These are phyloP conservation scores for Glarea lozoyensis DNA, from an alignment of 495 filamentous ascomycete species.

Conservation along the genomic window DNA sequence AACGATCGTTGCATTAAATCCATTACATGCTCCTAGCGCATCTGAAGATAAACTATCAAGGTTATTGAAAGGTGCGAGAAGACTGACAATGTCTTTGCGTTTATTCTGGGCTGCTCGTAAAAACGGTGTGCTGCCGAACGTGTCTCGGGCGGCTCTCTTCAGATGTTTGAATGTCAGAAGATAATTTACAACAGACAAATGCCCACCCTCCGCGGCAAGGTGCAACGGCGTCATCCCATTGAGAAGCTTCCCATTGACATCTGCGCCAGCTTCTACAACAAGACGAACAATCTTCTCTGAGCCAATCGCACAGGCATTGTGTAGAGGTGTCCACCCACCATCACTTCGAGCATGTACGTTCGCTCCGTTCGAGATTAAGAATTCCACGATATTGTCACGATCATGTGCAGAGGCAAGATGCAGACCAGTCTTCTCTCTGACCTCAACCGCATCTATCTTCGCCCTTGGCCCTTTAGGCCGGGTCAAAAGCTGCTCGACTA, in stretches of 20 bases:
- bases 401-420: constrained; percentile 48
- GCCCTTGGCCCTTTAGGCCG: constrained; percentile 32
- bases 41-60: constrained; percentile 41
- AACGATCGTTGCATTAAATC: constrained; percentile 59
- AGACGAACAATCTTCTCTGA: constrained; percentile 25
- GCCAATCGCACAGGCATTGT: constrained; percentile 53
- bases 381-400: constrained; percentile 37
- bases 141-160: constrained; percentile 42
- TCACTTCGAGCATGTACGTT: constrained; percentile 39
- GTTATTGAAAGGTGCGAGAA: constrained; percentile 47
- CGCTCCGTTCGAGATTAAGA: constrained; percentile 44
- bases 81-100: constrained; percentile 44
- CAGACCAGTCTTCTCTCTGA: constrained; percentile 49
- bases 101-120: constrained; percentile 50
- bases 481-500: constrained; percentile 47
- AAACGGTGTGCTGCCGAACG: constrained; percentile 54
- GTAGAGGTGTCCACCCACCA: constrained; percentile 51
- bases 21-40: constrained; percentile 46
- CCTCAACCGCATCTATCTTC: constrained; percentile 39
- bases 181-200: constrained; percentile 45
- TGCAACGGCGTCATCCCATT: constrained; percentile 57
- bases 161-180: constrained; percentile 38
- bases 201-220: constrained; percentile 51
- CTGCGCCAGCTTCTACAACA: constrained; percentile 42
- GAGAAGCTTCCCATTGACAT: constrained; percentile 40